Evolutionary conservation across 2,329 filamentous ascomycete genomes (phyloP), one percentile per base, ranked within the genome.

Genomic region (Aspergillus carbonarius): DNA sequence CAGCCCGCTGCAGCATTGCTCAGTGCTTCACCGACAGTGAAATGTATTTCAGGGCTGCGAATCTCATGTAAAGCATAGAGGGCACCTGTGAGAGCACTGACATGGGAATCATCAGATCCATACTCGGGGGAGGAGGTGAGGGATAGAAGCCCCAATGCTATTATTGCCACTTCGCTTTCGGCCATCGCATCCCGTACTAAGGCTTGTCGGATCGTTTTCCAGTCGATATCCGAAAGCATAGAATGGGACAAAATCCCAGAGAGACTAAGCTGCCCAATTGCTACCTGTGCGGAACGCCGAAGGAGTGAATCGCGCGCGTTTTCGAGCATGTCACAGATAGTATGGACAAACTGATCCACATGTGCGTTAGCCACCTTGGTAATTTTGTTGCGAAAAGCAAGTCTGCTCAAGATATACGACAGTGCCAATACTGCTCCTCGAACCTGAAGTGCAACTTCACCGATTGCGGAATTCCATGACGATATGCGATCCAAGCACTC

Each of bases 21-120:
- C 54, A 98, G 83, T 12, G 95, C 92, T 72, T 96, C 93, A 13
- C 95, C 95, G 27, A 96, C 87, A 0, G 92, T 86, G 71, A 99
- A 97, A 62, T 97, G 93, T 1, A 93, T 84, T 72, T 98, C 93
- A 0, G 90, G 85, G 66, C 92, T 89, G 65, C 91, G 91, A 44
- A 95, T 85, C 70, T 96, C 92, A 66, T 96, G 89, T 3, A 98
- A 80, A 9, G 82, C 82, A 70, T 93, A 90, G 0, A 98, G 78
- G 27, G 85, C 86, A 10, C 86, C 81, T 12, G 92, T 76, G 5
- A 96, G 83, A 9, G 81, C 76, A 4, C 72, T 67, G 42, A 74
- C 72, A 12, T 67, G 54, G 15, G 61, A 54, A 2, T 78, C 76
- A 32, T 73, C 67, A 27, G 67, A 60, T 5, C 70, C 69, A 17